phyloP scores from a whole-genome alignment of 371 early-diverging fungal species.

The Mortierella sp. region DNA sequence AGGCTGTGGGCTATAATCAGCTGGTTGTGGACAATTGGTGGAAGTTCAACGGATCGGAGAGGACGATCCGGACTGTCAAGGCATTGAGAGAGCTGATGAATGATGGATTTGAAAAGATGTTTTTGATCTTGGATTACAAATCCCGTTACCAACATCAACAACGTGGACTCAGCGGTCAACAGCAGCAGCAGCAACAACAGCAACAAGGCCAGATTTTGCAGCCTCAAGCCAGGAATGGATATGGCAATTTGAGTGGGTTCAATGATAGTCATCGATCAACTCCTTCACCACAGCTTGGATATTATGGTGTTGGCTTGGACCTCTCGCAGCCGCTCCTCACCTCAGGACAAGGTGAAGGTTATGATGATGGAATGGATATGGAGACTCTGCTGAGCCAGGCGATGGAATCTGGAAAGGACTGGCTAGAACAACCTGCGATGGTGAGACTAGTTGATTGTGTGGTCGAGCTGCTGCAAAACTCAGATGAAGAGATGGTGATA shows the following conservation, averaged over 20 bases:
- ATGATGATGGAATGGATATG: constrained; percentile 42
- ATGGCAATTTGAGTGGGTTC: neutral
- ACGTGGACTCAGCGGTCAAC: constrained; percentile 18
- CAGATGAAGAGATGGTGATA: constrained; percentile 47
- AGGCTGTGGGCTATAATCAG: constrained; percentile 39
- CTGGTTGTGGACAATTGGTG: constrained; percentile 49
- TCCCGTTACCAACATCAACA: constrained; percentile 36
- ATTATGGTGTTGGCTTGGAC: constrained; percentile 50
- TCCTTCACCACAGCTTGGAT: constrained; percentile 46
- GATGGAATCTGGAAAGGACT: constrained; percentile 50
- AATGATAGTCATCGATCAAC: constrained; percentile 37
- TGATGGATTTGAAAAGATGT: constrained; percentile 52
- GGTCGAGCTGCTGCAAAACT: constrained; percentile 41
- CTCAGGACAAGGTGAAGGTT: neutral
- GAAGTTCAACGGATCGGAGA: constrained; percentile 51
- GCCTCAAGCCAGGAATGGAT: constrained; percentile 5
- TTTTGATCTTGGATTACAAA: constrained; percentile 49
- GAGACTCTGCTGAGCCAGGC: constrained; percentile 38
- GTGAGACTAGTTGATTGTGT: constrained; percentile 41
- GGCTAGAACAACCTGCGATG: constrained; percentile 54
- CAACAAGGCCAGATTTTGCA: constrained; percentile 2
- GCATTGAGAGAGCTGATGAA: constrained; percentile 43
- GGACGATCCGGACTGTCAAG: constrained; percentile 40
- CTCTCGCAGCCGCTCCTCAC: constrained; percentile 12
- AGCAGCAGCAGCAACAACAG: constrained; percentile 20